phyloP scores from a whole-genome alignment of 352 stramenopile species.

The Thalassiosira ordinaria region DNA sequence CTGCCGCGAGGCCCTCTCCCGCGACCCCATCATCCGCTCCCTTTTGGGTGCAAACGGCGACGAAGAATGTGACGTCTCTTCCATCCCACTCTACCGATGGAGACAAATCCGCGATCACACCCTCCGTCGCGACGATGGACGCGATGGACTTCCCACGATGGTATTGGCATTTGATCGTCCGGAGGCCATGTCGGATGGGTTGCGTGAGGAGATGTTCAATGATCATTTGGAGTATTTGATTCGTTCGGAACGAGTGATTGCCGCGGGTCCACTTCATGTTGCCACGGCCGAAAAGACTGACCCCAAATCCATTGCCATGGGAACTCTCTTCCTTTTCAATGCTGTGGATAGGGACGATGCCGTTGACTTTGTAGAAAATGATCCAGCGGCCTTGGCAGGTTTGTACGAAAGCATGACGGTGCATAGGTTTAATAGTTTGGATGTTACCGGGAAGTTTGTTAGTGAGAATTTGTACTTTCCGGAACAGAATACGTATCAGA shows the following conservation, averaged over 20 bases:
- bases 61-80: conserved; percentile 57
- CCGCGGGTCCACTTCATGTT: conserved; percentile 72
- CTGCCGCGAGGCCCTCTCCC: conserved; percentile 64
- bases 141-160: conserved; percentile 73
- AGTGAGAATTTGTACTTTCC: conserved; percentile 68
- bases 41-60: conserved; percentile 49
- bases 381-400: conserved; percentile 65
- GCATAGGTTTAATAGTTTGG: conserved; percentile 80
- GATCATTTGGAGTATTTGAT: conserved; percentile 80
- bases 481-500: conserved; percentile 65
- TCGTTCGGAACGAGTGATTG: conserved; percentile 71
- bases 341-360: conserved; percentile 72
- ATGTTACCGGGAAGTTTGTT: conserved; percentile 84
- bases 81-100: conserved; percentile 80
- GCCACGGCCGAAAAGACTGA: conserved; percentile 78
- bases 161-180: conserved; percentile 71
- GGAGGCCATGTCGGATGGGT: conserved; percentile 53
- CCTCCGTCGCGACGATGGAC: conserved; percentile 75
- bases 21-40: conserved; percentile 73
- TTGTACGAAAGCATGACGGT: conserved; percentile 79
- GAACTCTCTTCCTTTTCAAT: conserved; percentile 83
- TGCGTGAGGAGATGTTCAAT: conserved; percentile 60
- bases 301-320: conserved; percentile 66
- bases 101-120: conserved; percentile 83
- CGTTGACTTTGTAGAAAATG: conserved; percentile 79